phyloP scores from a whole-genome alignment of 768 basidiomycete genomes.

The Pulveroboletus sp. region DNA sequence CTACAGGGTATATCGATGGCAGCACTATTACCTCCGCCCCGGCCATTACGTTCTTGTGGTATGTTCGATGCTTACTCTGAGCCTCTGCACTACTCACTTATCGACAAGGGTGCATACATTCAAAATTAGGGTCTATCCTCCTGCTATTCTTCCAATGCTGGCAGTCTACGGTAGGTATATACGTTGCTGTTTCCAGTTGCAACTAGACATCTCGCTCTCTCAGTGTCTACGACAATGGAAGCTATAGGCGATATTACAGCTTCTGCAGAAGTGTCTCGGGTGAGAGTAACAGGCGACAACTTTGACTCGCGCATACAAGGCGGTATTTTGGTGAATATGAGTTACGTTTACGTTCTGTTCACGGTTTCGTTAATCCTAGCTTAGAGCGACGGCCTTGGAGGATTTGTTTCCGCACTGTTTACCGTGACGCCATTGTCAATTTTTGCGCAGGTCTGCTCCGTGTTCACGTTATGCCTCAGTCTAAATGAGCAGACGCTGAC shows the following conservation, averaged over 20 bases:
- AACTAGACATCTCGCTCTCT: constrained; percentile 3
- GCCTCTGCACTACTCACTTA: not conserved
- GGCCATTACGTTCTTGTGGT: constrained; percentile 79
- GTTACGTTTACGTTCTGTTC: not conserved
- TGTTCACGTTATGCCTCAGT: not conserved
- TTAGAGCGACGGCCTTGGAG: constrained; percentile 74
- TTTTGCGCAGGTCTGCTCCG: constrained; percentile 53
- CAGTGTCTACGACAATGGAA: constrained; percentile 75
- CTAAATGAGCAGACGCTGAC: not conserved
- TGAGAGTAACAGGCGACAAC: constrained; percentile 66
- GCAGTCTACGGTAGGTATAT: constrained; percentile 47
- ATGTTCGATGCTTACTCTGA: not conserved
- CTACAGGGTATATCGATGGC: constrained; percentile 70
- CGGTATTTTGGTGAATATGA: constrained; percentile 55
- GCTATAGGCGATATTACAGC: constrained; percentile 84
- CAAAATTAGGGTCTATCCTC: constrained; percentile 70
- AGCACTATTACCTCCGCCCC: constrained; percentile 63
- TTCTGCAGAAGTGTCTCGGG: constrained; percentile 73
- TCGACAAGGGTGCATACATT: constrained; percentile 62
- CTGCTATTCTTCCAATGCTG: constrained; percentile 58
- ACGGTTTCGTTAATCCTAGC: not conserved
- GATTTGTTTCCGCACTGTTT: constrained; percentile 74
- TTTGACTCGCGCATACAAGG: constrained; percentile 84
- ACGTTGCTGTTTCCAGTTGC: not conserved
- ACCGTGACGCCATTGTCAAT: constrained; percentile 77